Percentiles rank a stretch among this genome's conserved stretches.
phyloP scores from a whole-genome alignment of 2,329 filamentous ascomycete species.

The Ophiosphaerella herpotricha region DNA sequence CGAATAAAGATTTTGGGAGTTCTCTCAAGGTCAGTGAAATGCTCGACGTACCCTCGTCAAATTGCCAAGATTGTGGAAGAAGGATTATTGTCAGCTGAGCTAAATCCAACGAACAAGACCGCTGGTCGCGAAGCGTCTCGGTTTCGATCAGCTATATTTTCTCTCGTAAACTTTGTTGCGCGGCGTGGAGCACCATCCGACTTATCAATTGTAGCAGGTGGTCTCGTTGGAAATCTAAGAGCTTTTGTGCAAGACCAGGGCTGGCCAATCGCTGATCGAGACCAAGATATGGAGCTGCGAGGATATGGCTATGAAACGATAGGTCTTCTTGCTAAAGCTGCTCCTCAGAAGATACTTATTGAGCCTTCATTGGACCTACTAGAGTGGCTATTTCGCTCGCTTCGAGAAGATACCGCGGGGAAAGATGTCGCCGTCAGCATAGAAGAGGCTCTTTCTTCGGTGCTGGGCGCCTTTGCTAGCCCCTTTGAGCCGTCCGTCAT shows the following conservation, averaged over 20 bases:
- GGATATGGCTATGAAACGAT: constrained; percentile 89
- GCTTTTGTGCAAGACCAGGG: constrained; percentile 79
- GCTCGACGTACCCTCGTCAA: constrained; percentile 69
- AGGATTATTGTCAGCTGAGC: constrained; percentile 59
- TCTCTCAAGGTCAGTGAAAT: constrained; percentile 74
- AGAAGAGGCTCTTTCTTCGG: constrained; percentile 81
- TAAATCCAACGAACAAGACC: constrained; percentile 42
- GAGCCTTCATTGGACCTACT: constrained; percentile 60
- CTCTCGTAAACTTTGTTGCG: constrained; percentile 85
- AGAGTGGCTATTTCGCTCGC: constrained; percentile 81
- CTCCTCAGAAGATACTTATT: constrained; percentile 61
- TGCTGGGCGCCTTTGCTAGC: constrained; percentile 65
- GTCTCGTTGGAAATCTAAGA: constrained; percentile 70
- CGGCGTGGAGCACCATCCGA: constrained; percentile 67
- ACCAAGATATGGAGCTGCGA: constrained; percentile 67
- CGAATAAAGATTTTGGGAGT: constrained; percentile 77
- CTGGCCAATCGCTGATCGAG: constrained; percentile 70
- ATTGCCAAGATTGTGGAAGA: constrained; percentile 72
- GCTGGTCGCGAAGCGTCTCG: constrained; percentile 76
- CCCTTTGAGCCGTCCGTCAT: constrained; percentile 49
- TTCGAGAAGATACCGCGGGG: constrained; percentile 76
- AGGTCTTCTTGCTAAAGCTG: constrained; percentile 74
- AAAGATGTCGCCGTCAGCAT: constrained; percentile 82
- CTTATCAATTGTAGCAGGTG: constrained; percentile 68
- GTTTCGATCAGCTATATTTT: constrained; percentile 80